Evolutionary conservation across 768 basidiomycete species (phyloP), one percentile per base, ranked within the genome.

Genomic region (Lentinus brumalis): DNA sequence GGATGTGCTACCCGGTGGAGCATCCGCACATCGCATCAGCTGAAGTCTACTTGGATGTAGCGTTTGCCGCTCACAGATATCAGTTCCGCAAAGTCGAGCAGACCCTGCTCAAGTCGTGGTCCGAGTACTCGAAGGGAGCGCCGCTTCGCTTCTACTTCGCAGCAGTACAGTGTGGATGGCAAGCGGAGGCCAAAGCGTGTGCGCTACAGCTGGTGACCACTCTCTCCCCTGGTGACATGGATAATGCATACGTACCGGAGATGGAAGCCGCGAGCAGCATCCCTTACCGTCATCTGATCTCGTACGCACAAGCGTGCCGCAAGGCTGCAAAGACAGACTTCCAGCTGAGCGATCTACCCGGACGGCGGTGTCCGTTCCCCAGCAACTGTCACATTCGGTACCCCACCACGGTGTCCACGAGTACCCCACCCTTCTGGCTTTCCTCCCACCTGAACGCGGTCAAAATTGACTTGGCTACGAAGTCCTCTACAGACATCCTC

Each of bases 1-100:
- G 51, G 6, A 51, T 55, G n/a, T 55, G 47, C 38, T 56, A 63
- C 35, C 62, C 62, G 2, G 31, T 46, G 35, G 35, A 35, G 7
- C 35, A 35, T 35, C 35, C 35, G 1, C 7, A 29, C 47, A 49
- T 29, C 12, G n/a, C 12, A 6, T 49, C 26, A 21, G 9, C 47
- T 6, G 47, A 29, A 4, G 6, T 9, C 12, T 18, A 12, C 26
- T 2, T 49, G 18, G 47, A 18, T 7, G 47, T 49, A 2, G 12
- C 29, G 7, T 12, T 4, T 26, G 47, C 47, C 7, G 26, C 47
- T 12, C 18, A 18, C 18, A 49, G 29, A 29, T 49, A 49, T 29
- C 7, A 6, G n/a, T 29, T 49, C 47, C 6, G 18, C 18, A 49
- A 49, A 14, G 47, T 29, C 7, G 47, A 18, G 18, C 26, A 29